A percentile compares a stretch with the other conserved stretches of the same genome.
phyloP scores from a whole-genome alignment of 345 rosid species.

The Capsella bursapastoris region DNA sequence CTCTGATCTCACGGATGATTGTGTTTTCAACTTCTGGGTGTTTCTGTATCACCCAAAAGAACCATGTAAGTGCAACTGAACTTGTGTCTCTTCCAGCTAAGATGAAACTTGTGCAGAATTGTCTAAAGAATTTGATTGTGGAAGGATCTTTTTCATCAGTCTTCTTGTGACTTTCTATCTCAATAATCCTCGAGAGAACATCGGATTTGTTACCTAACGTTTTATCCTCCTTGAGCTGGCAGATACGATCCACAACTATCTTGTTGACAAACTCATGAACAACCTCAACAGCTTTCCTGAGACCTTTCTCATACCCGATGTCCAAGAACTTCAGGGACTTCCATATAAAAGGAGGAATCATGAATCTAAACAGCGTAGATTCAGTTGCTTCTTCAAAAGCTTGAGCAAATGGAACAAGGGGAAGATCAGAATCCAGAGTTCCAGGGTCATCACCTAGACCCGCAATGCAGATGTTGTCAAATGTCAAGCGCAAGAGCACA shows the following conservation, averaged over 20 bases:
- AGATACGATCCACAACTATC: slow-evolving; percentile 49
- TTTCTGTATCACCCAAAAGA: slow-evolving; percentile 55
- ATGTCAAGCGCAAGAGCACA: slow-evolving; percentile 61
- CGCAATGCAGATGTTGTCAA: slow-evolving; percentile 70
- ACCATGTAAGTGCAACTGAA: slow-evolving; percentile 55
- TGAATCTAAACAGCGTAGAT: slow-evolving; percentile 56
- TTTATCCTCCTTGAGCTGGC: slow-evolving; percentile 48
- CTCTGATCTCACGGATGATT: slow-evolving; percentile 41
- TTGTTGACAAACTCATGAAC: slow-evolving; percentile 55
- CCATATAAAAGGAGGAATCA: slow-evolving; percentile 60
- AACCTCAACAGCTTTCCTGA: slow-evolving; percentile 52
- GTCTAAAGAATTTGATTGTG: slow-evolving; percentile 44
- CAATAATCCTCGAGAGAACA: slow-evolving; percentile 64
- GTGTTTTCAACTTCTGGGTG: slow-evolving; percentile 50
- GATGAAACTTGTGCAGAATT: slow-evolving; percentile 57
- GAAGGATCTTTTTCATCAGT: slow-evolving; percentile 47
- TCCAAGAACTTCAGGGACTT: slow-evolving; percentile 55
- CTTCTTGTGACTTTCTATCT: slow-evolving; percentile 45
- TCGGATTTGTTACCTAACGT: slow-evolving; percentile 46
- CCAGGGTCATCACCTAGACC: slow-evolving; percentile 73
- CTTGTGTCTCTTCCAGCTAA: slow-evolving; percentile 69
- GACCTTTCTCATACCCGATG: slow-evolving; percentile 60
- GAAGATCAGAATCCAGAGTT: slow-evolving; percentile 50
- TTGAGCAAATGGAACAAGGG: slow-evolving; percentile 47
- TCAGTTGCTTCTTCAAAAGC: slow-evolving; percentile 66